A percentile compares a stretch with the other conserved stretches of the same genome.
Conservation (phyloP, 148 eudicot genomes). For the Chenopodium album region DNA sequence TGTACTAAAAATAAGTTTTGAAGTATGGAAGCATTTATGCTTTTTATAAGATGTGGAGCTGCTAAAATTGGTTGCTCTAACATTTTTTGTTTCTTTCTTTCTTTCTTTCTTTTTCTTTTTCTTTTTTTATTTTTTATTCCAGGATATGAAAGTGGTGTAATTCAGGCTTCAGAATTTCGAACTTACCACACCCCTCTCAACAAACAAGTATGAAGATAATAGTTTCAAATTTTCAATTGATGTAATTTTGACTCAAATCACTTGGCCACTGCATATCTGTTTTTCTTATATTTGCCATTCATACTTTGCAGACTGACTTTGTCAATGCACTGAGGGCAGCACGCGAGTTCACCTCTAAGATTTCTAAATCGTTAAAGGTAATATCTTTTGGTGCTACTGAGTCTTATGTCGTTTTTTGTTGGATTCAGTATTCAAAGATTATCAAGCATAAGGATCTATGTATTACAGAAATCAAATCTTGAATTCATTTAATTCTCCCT, state of each 20-base stretch:
- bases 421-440: neutral
- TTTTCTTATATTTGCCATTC: slow-evolving; percentile 3
- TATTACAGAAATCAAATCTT: neutral
- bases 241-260: slow-evolving; percentile 3
- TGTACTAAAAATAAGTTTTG: neutral
- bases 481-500: neutral
- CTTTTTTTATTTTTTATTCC: slow-evolving; percentile 1
- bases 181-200: slow-evolving; percentile 97
- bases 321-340: slow-evolving; percentile 92
- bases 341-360: slow-evolving; percentile 72
- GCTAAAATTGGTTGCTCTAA: neutral
- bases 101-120: neutral
- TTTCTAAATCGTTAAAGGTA: slow-evolving; percentile 90
- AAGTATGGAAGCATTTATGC: neutral
- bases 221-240: neutral
- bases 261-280: slow-evolving; percentile 2
- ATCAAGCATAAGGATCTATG: neutral
- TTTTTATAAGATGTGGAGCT: neutral
- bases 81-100: neutral
- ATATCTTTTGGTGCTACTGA: neutral
- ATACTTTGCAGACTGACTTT: slow-evolving; percentile 60
- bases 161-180: slow-evolving; percentile 88
- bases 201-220: slow-evolving; percentile 63
- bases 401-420: neutral
- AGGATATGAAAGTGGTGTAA: slow-evolving; percentile 79